Percentiles rank a stretch among this genome's conserved stretches.
Conservation (phyloP, 2,329 filamentous ascomycete genomes). For the Claviceps fusiformis region DNA sequence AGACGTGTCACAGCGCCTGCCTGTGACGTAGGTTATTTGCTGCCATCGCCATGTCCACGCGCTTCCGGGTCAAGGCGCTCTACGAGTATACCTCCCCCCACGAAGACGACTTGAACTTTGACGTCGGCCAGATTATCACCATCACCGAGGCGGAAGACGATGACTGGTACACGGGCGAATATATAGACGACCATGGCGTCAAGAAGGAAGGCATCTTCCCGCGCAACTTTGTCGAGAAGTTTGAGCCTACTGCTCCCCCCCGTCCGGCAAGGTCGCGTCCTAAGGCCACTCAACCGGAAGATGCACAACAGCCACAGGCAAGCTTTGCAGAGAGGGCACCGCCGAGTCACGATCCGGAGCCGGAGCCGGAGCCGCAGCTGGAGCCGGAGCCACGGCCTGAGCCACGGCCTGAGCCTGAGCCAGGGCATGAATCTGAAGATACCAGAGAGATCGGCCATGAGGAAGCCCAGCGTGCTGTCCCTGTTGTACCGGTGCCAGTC, state of each 20-base stretch:
- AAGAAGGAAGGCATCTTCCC: constrained; percentile 84
- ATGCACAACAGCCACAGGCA: constrained; percentile 16
- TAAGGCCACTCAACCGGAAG: constrained; percentile 32
- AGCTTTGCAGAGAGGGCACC: constrained; percentile 13
- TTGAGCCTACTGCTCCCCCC: constrained; percentile 80
- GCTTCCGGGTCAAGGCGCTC: constrained; percentile 90
- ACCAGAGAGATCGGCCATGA: constrained; percentile 15
- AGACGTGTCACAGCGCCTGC: constrained; percentile 6
- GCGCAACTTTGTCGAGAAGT: constrained; percentile 93
- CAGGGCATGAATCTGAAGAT: constrained; percentile 23
- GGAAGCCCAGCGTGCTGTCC: constrained; percentile 22
- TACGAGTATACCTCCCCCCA: constrained; percentile 90
- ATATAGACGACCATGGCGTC: constrained; percentile 58
- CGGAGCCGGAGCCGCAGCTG: background rate
- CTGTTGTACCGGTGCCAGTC: constrained; percentile 13
- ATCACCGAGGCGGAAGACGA: constrained; percentile 85
- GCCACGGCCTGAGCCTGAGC: background rate
- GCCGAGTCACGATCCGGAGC: constrained; percentile 9
- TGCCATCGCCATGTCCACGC: constrained; percentile 49
- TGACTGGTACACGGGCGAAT: constrained; percentile 90
- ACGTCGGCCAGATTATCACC: constrained; percentile 76
- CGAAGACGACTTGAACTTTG: constrained; percentile 87
- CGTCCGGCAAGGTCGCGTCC: constrained; percentile 62
- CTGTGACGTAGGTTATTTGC: constrained; percentile 3
- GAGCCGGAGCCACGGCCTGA: background rate